Conservation (phyloP, 2,329 filamentous ascomycete genomes). For the Gnomoniopsis smithogilvyi region DNA sequence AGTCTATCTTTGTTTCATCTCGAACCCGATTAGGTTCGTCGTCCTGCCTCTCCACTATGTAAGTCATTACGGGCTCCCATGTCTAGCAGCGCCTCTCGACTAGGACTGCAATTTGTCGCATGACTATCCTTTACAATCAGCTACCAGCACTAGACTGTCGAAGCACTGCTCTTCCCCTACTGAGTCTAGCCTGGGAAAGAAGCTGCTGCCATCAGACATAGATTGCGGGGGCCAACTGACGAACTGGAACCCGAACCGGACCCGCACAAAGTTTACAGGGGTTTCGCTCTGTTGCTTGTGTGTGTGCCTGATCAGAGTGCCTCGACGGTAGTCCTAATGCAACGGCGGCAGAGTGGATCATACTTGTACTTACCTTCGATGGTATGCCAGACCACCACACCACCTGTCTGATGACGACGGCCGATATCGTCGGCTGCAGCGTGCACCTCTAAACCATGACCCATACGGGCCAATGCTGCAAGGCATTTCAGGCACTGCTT, state of each 20-base stretch:
- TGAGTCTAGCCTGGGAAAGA: slow-evolving; percentile 8
- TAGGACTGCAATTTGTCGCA: slow-evolving; percentile 1
- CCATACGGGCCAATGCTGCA: background rate
- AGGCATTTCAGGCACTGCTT: background rate
- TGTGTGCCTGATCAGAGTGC: slow-evolving; percentile 1
- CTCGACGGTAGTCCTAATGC: slow-evolving; percentile 3
- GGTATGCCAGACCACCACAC: background rate
- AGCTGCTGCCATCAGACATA: slow-evolving; percentile 10
- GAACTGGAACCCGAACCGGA: slow-evolving; percentile 19
- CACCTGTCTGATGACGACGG: slow-evolving; percentile 3
- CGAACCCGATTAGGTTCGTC: slow-evolving; percentile 8
- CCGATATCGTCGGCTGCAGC: background rate
- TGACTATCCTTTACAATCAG: slow-evolving; percentile 11
- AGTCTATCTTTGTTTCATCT: slow-evolving; percentile 4
- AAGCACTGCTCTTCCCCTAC: slow-evolving; percentile 10
- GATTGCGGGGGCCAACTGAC: slow-evolving; percentile 9
- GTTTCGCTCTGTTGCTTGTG: slow-evolving; percentile 3
- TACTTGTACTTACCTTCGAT: background rate
- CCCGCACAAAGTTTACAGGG: slow-evolving; percentile 4
- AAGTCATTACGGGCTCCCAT: background rate
- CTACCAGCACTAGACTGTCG: slow-evolving; percentile 11
- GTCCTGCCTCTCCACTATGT: background rate
- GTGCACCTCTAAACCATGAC: background rate
- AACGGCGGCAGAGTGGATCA: slow-evolving; percentile 9
- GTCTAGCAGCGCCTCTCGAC: slow-evolving; percentile 2